Evolutionary conservation across 73 alveolate genomes (phyloP).

Genomic region (Symbiodinium natans): DNA sequence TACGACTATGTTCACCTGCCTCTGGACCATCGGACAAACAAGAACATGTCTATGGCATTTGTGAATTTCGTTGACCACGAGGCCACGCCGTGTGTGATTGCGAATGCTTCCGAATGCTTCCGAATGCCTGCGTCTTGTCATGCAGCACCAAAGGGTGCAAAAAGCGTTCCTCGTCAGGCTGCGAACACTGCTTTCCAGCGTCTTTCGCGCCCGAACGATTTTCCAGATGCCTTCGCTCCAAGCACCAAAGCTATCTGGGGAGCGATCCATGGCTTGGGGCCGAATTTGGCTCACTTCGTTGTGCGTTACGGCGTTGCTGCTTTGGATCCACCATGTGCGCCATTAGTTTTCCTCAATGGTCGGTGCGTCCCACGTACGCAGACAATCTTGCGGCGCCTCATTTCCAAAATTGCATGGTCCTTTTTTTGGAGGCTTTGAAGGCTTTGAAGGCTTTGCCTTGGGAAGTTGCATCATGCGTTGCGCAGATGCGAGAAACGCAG

Average conservation of each 20-base stretch:
- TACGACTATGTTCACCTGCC: constrained; percentile 76
- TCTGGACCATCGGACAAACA: constrained; percentile 65
- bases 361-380: constrained; percentile 39
- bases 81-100: too few species aligned
- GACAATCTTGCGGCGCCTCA: constrained; percentile 19
- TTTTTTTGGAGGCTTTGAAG: too few species aligned
- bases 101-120: too few species aligned
- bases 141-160: too few species aligned
- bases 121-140: too few species aligned
- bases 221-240: constrained; percentile 77
- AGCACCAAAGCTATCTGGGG: constrained; percentile 77
- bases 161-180: background rate
- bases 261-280: constrained; percentile 60
- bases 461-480: too few species aligned
- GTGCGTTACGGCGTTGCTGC: constrained; percentile 49
- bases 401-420: background rate
- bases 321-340: constrained; percentile 54
- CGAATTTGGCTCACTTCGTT: constrained; percentile 53
- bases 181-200: constrained; percentile 14
- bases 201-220: constrained; percentile 21
- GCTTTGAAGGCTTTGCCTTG: too few species aligned
- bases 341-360: constrained; percentile 12
- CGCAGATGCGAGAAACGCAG: too few species aligned
- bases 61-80: constrained; percentile 44
- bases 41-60: constrained; percentile 63